Base-by-base conservation (phyloP, 2,329 filamentous ascomycete species). In the Trichoderma endophyticum region DNA sequence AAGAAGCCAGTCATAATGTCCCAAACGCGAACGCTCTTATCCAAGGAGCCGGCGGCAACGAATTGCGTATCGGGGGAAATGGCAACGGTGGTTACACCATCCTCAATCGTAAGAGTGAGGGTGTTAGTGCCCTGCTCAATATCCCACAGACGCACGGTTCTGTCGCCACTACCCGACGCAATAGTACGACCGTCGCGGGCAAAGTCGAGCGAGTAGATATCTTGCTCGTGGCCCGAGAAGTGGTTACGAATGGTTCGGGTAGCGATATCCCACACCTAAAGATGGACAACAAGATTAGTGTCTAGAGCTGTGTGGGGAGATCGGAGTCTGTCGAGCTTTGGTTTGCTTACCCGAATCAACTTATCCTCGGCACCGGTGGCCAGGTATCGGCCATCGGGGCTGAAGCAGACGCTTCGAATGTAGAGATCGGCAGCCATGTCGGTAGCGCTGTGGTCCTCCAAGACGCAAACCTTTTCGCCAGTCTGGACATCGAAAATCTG, bases 21-120 rank as follows among this genome's bases (percentile, higher is more conserved):
- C 95, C 95, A 99, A 34, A 99, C 95, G 60, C 95, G 92, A 26
- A 99, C 96, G 79, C 95, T 98, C 91, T 98, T 98, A 81, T 98
- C 95, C 57, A 99, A 88, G 57, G 94, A 97, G 62, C 96, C 96
- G 56, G 96, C 96, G 7, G 96, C 96, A 36, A 99, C 95, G 78
- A 92, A 97, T 77, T 95, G 93, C 71, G 94, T 95, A 81, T 98
- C 95, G 7, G 95, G 95, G 36, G 95, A 98, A 80, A 98, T 98
- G 75, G 96, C 96, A 64, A 99, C 95, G 2, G 96, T 98, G 3
- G 95, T 98, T 54, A 98, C 96, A 66, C 96, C 96, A 79, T 99
- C 96, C 82, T 98, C 96, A 61, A 99, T 98, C 64, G 90, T 93
- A 65, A 98, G 89, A 9, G 92, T 95, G 73, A 97, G 87, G 39